Conservation (phyloP, 202 grass and related monocot species). For the Elaeis oleifera region DNA sequence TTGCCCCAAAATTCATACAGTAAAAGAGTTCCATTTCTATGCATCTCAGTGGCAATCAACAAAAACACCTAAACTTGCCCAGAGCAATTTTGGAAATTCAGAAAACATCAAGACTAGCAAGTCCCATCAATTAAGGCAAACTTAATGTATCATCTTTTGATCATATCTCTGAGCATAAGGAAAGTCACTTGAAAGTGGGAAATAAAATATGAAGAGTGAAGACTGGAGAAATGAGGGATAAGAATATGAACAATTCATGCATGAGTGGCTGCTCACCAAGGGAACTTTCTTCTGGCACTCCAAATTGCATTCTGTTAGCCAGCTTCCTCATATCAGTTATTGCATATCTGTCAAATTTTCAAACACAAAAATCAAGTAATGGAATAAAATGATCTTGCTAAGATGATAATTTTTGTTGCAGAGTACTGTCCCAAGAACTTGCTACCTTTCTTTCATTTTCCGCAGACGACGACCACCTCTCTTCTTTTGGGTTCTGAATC, state of each 20-base stretch:
- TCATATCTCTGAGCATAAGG: too few species aligned
- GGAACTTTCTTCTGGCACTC: constrained; percentile 68
- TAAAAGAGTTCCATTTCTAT: too few species aligned
- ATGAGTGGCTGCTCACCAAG: constrained; percentile 34
- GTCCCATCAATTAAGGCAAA: too few species aligned
- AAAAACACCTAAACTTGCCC: too few species aligned
- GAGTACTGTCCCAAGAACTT: not conserved
- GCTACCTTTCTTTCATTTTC: constrained; percentile 87
- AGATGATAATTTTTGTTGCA: too few species aligned
- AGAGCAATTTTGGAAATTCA: too few species aligned
- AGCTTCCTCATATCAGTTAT: constrained; percentile 81
- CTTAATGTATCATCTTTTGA: too few species aligned
- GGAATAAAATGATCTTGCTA: not conserved
- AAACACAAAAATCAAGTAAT: constrained; percentile 2
- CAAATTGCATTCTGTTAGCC: constrained; percentile 68
- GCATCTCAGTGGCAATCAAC: too few species aligned
- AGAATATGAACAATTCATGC: constrained; percentile 1
- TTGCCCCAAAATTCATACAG: too few species aligned
- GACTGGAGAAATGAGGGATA: not conserved
- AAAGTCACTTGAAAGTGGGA: too few species aligned
- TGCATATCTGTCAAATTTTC: constrained; percentile 46
- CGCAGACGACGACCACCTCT: constrained; percentile 56
- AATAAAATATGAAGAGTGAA: not conserved
- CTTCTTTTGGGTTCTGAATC: constrained; percentile 83
- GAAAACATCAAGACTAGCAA: too few species aligned